A percentile compares a stretch with the other conserved stretches of the same genome.
Conservation (phyloP, 2,329 filamentous ascomycete genomes). For the Fusarium denticulatum region DNA sequence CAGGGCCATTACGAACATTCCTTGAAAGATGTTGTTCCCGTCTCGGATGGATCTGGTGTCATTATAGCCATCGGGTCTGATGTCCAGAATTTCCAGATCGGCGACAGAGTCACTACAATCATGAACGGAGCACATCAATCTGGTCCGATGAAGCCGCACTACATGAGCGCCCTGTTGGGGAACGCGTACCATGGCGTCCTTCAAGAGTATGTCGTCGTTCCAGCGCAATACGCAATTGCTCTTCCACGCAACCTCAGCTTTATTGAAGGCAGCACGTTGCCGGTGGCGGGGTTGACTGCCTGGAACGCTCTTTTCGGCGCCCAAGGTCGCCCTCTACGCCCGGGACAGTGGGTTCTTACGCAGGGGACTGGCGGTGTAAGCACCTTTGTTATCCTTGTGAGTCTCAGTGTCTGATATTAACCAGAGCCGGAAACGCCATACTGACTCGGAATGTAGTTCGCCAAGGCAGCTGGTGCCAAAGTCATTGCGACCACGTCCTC, state of each 20-base stretch:
- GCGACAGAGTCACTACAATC: background rate
- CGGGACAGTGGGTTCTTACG: background rate
- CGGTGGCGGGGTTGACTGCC: background rate
- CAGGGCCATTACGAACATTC: background rate
- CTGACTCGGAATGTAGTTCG: background rate
- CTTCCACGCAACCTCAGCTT: background rate
- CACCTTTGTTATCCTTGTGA: background rate
- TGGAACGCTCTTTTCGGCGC: background rate
- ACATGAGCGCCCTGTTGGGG: background rate
- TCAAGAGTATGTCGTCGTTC: background rate
- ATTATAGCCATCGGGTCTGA: background rate
- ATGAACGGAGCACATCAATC: background rate
- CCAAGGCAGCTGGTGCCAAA: background rate
- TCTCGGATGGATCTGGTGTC: background rate
- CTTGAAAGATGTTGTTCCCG: background rate
- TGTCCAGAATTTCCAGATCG: background rate
- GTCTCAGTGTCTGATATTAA: background rate
- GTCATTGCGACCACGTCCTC: background rate
- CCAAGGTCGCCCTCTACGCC: background rate
- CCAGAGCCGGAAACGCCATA: background rate
- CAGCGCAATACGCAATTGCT: background rate
- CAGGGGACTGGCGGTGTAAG: background rate
- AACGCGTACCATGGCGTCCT: background rate
- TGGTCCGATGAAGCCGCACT: background rate
- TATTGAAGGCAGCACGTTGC: background rate